Conservation (phyloP, 2,329 filamentous ascomycete species). For the Colletotrichum sp. region DNA sequence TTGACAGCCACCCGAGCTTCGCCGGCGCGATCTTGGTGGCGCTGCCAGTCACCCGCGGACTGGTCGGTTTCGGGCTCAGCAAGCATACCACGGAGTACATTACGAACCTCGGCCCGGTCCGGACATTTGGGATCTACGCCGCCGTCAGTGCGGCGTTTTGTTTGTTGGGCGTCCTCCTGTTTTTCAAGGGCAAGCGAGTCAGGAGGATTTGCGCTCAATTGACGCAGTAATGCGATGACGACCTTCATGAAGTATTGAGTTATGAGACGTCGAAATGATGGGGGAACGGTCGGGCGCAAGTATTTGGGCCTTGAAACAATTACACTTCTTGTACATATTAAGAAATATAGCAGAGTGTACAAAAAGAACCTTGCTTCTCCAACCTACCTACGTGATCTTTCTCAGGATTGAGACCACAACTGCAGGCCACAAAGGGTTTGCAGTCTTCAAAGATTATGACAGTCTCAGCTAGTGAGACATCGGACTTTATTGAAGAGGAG, state of each 20-base stretch:
- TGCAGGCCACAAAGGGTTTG: background rate
- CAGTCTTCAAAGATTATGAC: background rate
- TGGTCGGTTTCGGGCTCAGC: conserved; percentile 13
- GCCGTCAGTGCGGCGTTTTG: conserved; percentile 7
- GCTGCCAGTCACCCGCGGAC: conserved; percentile 6
- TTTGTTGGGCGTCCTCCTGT: conserved; percentile 1
- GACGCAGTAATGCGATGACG: background rate
- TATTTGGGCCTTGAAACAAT: background rate
- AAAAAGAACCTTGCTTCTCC: background rate
- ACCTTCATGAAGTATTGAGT: background rate
- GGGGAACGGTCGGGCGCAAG: background rate
- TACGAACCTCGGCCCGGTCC: conserved; percentile 5
- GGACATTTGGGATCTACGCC: conserved; percentile 15
- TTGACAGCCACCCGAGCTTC: conserved; percentile 9
- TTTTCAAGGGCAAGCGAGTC: conserved; percentile 1
- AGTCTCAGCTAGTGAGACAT: background rate
- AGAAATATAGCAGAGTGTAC: background rate
- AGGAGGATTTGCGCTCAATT: background rate
- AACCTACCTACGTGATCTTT: background rate
- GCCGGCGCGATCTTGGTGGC: conserved; percentile 10
- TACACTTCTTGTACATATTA: background rate
- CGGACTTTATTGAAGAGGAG: background rate
- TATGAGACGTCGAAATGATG: background rate
- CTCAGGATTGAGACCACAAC: background rate
- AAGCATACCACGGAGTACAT: conserved; percentile 23